These are phyloP conservation scores for Chaetomiaceae sp. DNA, from an alignment of 2,329 filamentous ascomycete species.

Conservation along the genomic window DNA sequence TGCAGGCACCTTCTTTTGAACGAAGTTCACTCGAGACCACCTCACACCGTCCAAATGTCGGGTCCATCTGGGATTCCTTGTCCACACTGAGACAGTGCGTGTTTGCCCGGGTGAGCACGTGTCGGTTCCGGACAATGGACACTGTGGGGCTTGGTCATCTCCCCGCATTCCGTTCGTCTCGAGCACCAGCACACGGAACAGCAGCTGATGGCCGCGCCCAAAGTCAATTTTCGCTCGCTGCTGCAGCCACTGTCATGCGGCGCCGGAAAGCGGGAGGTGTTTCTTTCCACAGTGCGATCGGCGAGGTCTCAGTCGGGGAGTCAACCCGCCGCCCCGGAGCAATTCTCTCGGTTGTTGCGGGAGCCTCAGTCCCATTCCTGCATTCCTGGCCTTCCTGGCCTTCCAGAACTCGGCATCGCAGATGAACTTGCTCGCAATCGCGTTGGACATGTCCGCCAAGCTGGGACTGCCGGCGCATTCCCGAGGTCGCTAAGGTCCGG, in stretches of 20 bases:
- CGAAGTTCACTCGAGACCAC: too few relatives aligned
- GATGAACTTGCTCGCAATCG: too few relatives aligned
- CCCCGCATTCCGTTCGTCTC: background rate
- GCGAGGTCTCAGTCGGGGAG: background rate
- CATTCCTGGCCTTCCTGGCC: too few relatives aligned
- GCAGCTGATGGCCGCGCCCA: background rate
- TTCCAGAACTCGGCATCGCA: too few relatives aligned
- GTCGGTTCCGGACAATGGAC: background rate
- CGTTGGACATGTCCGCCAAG: background rate
- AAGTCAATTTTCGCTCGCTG: background rate
- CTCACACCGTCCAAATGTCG: too few relatives aligned
- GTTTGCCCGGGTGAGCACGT: background rate
- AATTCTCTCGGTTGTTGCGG: background rate
- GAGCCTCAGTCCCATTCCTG: background rate
- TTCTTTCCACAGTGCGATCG: slow-evolving; percentile 4
- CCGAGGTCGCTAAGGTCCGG: slow-evolving; percentile 3
- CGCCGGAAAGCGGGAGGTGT: background rate
- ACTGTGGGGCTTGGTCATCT: background rate
- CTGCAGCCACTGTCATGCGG: background rate
- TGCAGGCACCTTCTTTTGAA: too few relatives aligned
- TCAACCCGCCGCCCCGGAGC: background rate
- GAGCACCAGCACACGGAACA: too few relatives aligned
- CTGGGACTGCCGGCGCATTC: slow-evolving; percentile 3
- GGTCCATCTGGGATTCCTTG: too few relatives aligned
- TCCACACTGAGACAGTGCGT: background rate